These are phyloP conservation scores for Saprolegnia diclina DNA, from an alignment of 352 stramenopile genomes.

Conservation along the genomic window DNA sequence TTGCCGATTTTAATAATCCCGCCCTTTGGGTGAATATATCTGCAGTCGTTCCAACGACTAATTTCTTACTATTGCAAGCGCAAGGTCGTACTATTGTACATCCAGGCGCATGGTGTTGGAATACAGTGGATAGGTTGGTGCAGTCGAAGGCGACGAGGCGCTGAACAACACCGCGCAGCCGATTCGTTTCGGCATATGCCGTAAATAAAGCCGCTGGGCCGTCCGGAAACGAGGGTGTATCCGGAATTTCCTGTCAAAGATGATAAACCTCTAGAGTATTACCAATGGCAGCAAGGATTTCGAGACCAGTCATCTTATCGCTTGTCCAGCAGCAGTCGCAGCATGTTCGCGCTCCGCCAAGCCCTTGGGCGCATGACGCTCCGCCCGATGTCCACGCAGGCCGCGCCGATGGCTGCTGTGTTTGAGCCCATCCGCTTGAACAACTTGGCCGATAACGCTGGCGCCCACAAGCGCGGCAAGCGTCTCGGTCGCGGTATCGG, in stretches of 20 bases:
- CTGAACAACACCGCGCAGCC: no score
- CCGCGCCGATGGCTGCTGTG: not conserved
- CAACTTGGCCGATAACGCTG: slow-evolving; percentile 80
- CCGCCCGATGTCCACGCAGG: not conserved
- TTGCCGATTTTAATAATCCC: no score
- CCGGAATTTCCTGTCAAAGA: not conserved
- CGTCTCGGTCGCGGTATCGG: slow-evolving; percentile 89
- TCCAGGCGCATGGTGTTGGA: no score
- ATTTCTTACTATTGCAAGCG: no score
- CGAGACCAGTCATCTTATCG: slow-evolving; percentile 1
- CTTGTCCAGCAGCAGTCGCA: not conserved
- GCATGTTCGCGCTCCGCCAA: slow-evolving; percentile 18
- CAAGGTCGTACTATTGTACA: no score
- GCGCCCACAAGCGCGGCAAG: slow-evolving; percentile 85
- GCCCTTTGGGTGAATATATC: no score
- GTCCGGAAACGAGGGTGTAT: not conserved
- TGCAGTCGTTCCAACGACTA: no score
- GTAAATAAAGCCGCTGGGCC: not conserved
- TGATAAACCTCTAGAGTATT: not conserved
- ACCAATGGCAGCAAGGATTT: not conserved
- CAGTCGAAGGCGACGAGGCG: no score
- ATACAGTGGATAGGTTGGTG: no score
- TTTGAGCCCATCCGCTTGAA: slow-evolving; percentile 60
- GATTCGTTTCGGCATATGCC: not conserved
- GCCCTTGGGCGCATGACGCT: slow-evolving; percentile 8